These are phyloP conservation scores for Fragaria iinumae DNA, from an alignment of 306 rosid species.

Conservation along the genomic window DNA sequence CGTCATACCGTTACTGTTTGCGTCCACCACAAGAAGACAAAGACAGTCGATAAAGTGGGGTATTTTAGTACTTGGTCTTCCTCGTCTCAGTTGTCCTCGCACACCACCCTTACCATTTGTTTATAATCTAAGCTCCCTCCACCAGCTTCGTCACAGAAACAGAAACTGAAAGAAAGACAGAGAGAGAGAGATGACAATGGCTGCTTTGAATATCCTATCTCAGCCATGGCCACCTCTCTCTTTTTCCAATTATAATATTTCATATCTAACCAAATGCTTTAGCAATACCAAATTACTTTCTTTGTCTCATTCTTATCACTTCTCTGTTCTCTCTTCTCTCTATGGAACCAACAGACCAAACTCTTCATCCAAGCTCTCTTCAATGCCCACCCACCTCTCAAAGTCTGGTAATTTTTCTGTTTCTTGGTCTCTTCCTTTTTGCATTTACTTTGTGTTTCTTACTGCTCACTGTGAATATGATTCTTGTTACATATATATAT, in stretches of 20 bases:
- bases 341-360: slow-evolving; percentile 17
- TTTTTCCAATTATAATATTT: slow-evolving; percentile 2
- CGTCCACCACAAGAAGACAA: not conserved
- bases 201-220: slow-evolving; percentile 49
- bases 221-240: slow-evolving; percentile 51
- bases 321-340: slow-evolving; percentile 32
- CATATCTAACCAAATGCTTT: not conserved
- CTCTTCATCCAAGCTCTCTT: slow-evolving; percentile 35
- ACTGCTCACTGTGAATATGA: slow-evolving; percentile 5
- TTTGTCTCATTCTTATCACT: slow-evolving; percentile 30
- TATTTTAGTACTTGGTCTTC: not conserved
- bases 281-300: slow-evolving; percentile 36
- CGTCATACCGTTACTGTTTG: not conserved
- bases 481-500: not conserved
- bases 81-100: not conserved
- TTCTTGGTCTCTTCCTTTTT: not conserved
- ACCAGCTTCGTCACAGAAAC: not conserved
- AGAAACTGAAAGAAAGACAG: not conserved
- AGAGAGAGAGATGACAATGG: slow-evolving; percentile 36
- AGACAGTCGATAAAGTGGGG: not conserved
- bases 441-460: not conserved
- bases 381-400: slow-evolving; percentile 35
- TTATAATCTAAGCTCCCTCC: not conserved
- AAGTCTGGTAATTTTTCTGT: slow-evolving; percentile 47
- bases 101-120: not conserved